Evolutionary conservation across 208 protist genomes (phyloP).

Genomic region (Wallacemonas collosoma): DNA sequence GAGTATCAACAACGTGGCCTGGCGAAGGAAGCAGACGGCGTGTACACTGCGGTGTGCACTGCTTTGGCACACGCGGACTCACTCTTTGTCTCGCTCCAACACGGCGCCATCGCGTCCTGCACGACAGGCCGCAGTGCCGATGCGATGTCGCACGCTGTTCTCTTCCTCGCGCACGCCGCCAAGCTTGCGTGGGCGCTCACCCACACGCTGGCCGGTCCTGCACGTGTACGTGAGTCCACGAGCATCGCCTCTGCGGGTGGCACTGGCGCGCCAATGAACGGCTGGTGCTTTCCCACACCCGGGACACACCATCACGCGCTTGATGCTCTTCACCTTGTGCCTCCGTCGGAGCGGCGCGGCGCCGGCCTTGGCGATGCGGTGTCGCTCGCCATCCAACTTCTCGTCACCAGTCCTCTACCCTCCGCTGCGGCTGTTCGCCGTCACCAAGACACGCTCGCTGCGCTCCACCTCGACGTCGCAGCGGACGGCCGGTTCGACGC

Average conservation of each 20-base stretch:
- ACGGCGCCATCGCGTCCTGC: neutral
- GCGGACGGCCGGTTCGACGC: conserved; percentile 77
- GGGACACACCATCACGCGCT: conserved; percentile 12
- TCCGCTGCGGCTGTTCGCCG: conserved; percentile 8
- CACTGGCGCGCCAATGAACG: conserved; percentile 3
- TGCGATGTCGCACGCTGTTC: conserved; percentile 2
- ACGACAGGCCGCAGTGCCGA: neutral
- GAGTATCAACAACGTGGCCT: neutral
- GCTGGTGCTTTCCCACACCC: neutral
- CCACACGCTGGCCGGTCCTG: conserved; percentile 4
- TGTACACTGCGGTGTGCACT: neutral
- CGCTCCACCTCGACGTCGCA: conserved; percentile 39
- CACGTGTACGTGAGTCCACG: neutral
- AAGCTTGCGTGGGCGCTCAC: conserved; percentile 41
- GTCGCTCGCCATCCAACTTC: neutral
- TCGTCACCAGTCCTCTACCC: neutral
- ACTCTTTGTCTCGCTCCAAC: conserved; percentile 4
- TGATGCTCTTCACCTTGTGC: neutral
- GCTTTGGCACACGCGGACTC: conserved; percentile 2
- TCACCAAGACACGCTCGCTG: conserved; percentile 26
- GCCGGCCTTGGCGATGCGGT: neutral
- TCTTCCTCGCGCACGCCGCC: conserved; percentile 34
- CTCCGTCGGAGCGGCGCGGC: neutral
- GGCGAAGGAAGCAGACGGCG: neutral
- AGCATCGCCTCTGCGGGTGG: neutral